phyloP scores from a whole-genome alignment of 148 eudicot species.

The Dianthus caryophyllus region DNA sequence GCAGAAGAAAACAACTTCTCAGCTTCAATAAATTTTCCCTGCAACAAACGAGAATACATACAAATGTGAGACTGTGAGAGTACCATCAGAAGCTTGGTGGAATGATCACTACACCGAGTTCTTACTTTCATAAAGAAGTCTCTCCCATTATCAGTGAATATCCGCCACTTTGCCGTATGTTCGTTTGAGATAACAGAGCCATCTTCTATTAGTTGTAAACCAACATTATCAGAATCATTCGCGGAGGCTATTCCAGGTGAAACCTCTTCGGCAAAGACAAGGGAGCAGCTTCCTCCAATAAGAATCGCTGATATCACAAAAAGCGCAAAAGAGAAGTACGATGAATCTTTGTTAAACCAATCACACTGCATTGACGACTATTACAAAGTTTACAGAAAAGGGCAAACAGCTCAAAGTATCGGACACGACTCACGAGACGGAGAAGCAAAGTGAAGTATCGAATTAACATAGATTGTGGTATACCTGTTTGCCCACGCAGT shows the following conservation, averaged over 20 bases:
- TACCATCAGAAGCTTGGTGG: conserved; percentile 6
- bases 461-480: too few species aligned
- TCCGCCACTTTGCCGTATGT: conserved; percentile 93
- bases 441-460: too few species aligned
- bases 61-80: conserved; percentile 4
- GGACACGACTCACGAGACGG: too few species aligned
- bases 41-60: conserved; percentile 1
- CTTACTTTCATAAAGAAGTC: conserved; percentile 64
- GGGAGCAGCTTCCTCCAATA: conserved; percentile 41
- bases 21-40: conserved; percentile 86
- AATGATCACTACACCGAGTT: background rate
- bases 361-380: background rate
- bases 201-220: conserved; percentile 67
- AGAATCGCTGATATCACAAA: conserved; percentile 35
- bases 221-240: conserved; percentile 33
- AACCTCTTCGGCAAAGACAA: conserved; percentile 64
- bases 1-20: conserved; percentile 72
- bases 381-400: background rate
- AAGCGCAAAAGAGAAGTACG: background rate
- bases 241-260: conserved; percentile 36
- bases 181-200: conserved; percentile 77
- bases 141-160: conserved; percentile 80
- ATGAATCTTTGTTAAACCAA: background rate
- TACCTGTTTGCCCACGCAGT: conserved; percentile 60
- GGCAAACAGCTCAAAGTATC: too few species aligned